Conservation (phyloP, 257 asterid genomes). For the Misopates orontium region DNA sequence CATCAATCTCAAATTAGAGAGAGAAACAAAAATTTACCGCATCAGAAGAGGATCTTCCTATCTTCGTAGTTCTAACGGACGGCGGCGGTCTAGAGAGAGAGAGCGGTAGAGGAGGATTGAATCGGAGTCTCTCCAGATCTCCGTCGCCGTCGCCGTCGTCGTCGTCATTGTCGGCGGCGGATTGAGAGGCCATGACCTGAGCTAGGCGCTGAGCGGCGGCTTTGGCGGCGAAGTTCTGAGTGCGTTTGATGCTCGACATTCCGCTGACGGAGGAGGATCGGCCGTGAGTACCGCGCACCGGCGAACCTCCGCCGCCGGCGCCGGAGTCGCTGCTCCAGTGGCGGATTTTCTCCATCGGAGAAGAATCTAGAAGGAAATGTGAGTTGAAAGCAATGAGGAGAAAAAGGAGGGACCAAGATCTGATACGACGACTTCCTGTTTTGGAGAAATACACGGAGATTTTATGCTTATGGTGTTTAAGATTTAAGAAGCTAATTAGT, state of each 20-base stretch:
- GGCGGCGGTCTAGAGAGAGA: slow-evolving; percentile 63
- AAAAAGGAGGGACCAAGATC: slow-evolving; percentile 24
- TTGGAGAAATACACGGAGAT: slow-evolving; percentile 13
- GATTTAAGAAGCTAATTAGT: not conserved
- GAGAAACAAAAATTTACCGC: slow-evolving; percentile 70
- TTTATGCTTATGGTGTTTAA: not conserved
- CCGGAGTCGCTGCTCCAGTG: slow-evolving; percentile 82
- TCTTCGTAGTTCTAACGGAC: slow-evolving; percentile 42
- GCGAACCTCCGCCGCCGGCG: slow-evolving; percentile 35
- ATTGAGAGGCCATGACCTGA: slow-evolving; percentile 96
- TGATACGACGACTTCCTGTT: not conserved
- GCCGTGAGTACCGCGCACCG: slow-evolving; percentile 51
- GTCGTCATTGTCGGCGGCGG: slow-evolving; percentile 55
- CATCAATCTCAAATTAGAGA: not conserved
- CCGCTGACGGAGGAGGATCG: slow-evolving; percentile 76
- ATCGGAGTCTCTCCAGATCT: slow-evolving; percentile 59
- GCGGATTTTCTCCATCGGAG: slow-evolving; percentile 61
- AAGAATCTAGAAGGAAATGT: slow-evolving; percentile 25
- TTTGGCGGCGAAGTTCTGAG: slow-evolving; percentile 93
- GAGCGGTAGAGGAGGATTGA: slow-evolving; percentile 70
- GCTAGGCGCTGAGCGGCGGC: slow-evolving; percentile 99
- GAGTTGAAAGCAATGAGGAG: slow-evolving; percentile 29
- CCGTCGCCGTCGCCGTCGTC: slow-evolving; percentile 46
- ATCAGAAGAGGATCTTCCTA: slow-evolving; percentile 88
- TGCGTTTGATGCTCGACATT: slow-evolving; percentile 89